These are phyloP conservation scores for Leccinum angustisporum DNA, from an alignment of 1,284 basidiomycete species.

Conservation along the genomic window DNA sequence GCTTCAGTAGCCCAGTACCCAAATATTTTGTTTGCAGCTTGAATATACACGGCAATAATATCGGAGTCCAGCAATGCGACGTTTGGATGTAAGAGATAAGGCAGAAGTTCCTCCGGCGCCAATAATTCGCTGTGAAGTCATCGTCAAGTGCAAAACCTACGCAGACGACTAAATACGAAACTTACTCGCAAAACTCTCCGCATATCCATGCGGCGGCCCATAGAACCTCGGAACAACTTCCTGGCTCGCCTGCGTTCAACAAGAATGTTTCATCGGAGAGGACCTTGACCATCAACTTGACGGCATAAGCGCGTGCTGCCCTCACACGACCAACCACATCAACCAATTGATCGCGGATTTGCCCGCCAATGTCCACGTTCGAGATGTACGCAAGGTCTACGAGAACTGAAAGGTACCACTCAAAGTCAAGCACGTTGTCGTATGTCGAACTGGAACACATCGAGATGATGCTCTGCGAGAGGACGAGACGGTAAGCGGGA, in stretches of 20 bases:
- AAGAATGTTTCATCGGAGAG: constrained; percentile 77
- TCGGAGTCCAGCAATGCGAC: constrained; percentile 56
- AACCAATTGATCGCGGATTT: constrained; percentile 81
- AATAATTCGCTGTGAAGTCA: constrained; percentile 55
- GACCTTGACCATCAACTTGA: constrained; percentile 78
- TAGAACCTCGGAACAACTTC: constrained; percentile 77
- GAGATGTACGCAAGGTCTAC: constrained; percentile 88
- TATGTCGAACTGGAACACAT: constrained; percentile 86
- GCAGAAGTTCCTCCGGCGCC: constrained; percentile 68
- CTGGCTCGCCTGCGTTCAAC: constrained; percentile 56
- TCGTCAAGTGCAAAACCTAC: constrained; percentile 9
- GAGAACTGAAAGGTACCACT: constrained; percentile 95
- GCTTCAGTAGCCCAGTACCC: constrained; percentile 79
- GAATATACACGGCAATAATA: constrained; percentile 75
- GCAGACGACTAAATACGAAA: constrained; percentile 1
- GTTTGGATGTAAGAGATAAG: constrained; percentile 64
- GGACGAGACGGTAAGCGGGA: constrained; percentile 79
- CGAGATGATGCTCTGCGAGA: constrained; percentile 78
- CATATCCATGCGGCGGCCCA: constrained; percentile 95
- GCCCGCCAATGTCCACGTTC: constrained; percentile 70
- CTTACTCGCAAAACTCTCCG: constrained; percentile 87
- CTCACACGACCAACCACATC: constrained; percentile 86
- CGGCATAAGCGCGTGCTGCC: constrained; percentile 74
- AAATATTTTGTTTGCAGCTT: constrained; percentile 85
- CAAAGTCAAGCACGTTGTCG: constrained; percentile 87